Evolutionary conservation across 1,284 basidiomycete species (phyloP).

Genomic region (Ceratobasidium sp.): DNA sequence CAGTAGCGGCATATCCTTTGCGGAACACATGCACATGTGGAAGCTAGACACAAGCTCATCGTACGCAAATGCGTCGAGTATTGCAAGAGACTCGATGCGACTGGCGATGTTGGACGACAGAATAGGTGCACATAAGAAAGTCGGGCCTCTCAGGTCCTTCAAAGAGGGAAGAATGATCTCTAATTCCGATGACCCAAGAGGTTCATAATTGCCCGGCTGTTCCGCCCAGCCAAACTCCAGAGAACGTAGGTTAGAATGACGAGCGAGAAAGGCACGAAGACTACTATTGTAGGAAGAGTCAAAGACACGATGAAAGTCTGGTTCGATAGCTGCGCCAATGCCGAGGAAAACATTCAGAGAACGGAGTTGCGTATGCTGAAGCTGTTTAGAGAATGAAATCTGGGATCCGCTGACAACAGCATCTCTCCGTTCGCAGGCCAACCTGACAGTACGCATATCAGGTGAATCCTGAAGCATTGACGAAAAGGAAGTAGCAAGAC

Average conservation of each 20-base stretch:
- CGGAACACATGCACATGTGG: neutral
- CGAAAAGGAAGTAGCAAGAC: too few relatives aligned
- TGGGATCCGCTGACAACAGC: neutral
- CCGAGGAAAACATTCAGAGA: neutral
- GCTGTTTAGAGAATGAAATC: neutral
- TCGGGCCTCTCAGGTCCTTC: neutral
- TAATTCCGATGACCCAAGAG: neutral
- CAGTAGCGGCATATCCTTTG: neutral
- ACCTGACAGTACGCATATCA: too few relatives aligned
- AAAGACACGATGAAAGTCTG: neutral
- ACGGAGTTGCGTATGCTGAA: neutral
- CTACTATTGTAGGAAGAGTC: neutral
- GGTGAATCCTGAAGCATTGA: too few relatives aligned
- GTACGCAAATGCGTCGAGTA: neutral
- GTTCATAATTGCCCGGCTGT: neutral
- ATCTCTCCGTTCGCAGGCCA: too few relatives aligned
- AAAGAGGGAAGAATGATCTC: neutral
- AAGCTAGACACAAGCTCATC: neutral
- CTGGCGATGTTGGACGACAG: neutral
- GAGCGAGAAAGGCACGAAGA: neutral
- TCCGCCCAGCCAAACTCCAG: neutral
- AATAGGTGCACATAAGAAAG: neutral
- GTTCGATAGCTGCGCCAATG: neutral
- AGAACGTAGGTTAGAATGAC: neutral
- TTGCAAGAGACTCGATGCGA: neutral